These are phyloP conservation scores for Tetracladium marchalianum DNA, from an alignment of 495 filamentous ascomycete genomes.

Conservation along the genomic window DNA sequence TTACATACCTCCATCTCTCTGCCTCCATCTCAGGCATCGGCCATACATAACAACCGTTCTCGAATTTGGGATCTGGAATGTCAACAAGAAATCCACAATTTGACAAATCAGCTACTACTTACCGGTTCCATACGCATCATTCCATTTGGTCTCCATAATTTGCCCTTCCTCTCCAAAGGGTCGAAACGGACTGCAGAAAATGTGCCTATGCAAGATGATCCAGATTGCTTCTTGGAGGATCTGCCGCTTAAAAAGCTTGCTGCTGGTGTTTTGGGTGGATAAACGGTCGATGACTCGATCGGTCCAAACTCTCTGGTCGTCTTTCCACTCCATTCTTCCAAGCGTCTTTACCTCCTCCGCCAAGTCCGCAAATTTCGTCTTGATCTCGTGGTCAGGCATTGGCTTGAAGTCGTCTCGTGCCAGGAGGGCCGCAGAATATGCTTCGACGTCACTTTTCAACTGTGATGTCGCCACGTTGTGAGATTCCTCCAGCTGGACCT, in stretches of 20 bases:
- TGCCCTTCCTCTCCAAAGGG: not conserved
- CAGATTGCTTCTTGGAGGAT: conserved; percentile 1
- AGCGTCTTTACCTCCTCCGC: not conserved
- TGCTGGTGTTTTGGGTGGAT: not conserved
- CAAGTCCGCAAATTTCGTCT: too few species aligned
- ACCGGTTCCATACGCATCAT: not conserved
- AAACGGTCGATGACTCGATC: not conserved
- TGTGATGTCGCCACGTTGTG: too few species aligned
- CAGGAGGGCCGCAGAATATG: not conserved
- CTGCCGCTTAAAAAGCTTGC: not conserved
- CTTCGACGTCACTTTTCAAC: not conserved
- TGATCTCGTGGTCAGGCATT: too few species aligned
- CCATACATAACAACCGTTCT: not conserved
- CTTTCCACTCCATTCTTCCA: not conserved
- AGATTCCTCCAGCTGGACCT: too few species aligned
- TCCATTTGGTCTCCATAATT: not conserved
- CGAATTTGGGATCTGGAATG: not conserved
- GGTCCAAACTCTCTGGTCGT: not conserved
- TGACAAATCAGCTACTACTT: too few species aligned
- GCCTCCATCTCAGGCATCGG: not conserved
- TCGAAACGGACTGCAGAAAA: conserved; percentile 4
- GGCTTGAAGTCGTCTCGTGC: not conserved
- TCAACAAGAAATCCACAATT: too few species aligned
- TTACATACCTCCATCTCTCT: not conserved
- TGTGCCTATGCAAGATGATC: not conserved